A percentile compares a stretch with the other conserved stretches of the same genome.
Conservation (phyloP, 805 yeast species). For the Saccharomycopsis olivae region DNA sequence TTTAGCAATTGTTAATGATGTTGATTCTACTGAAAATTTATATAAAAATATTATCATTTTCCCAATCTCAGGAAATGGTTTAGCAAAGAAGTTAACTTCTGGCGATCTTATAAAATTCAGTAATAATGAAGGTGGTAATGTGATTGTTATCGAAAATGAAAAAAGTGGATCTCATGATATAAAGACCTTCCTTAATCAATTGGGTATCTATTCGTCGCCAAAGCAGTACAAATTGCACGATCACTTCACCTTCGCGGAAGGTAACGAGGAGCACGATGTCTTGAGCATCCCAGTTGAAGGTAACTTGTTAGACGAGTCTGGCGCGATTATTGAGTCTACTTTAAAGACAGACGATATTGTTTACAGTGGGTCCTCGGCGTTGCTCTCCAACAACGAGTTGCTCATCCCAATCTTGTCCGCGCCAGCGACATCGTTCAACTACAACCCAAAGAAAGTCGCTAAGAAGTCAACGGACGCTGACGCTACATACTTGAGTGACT, state of each 20-base stretch:
- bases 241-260: slow-evolving; percentile 38
- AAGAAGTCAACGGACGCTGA: slow-evolving; percentile 36
- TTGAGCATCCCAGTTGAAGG: slow-evolving; percentile 19
- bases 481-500: slow-evolving; percentile 21
- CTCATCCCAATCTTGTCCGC: slow-evolving; percentile 64
- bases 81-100: slow-evolving; percentile 31
- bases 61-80: slow-evolving; percentile 42
- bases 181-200: slow-evolving; percentile 57
- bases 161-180: slow-evolving; percentile 46
- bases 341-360: slow-evolving; percentile 20
- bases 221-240: slow-evolving; percentile 55
- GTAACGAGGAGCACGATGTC: slow-evolving; percentile 20
- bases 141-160: slow-evolving; percentile 51
- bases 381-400: slow-evolving; percentile 56
- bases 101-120: slow-evolving; percentile 48
- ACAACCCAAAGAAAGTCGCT: slow-evolving; percentile 26
- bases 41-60: slow-evolving; percentile 50
- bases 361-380: slow-evolving; percentile 54
- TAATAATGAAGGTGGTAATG: slow-evolving; percentile 57
- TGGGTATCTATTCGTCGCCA: slow-evolving; percentile 81
- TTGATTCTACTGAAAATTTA: slow-evolving; percentile 20
- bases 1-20: slow-evolving; percentile 13
- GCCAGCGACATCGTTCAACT: slow-evolving; percentile 53
- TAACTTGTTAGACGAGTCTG: slow-evolving; percentile 16
- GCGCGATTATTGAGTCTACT: slow-evolving; percentile 17